Percentiles rank a stretch among this genome's conserved stretches.
Evolutionary conservation across 1,284 basidiomycete species (phyloP).

Genomic region (Megacollybia platyphylla): DNA sequence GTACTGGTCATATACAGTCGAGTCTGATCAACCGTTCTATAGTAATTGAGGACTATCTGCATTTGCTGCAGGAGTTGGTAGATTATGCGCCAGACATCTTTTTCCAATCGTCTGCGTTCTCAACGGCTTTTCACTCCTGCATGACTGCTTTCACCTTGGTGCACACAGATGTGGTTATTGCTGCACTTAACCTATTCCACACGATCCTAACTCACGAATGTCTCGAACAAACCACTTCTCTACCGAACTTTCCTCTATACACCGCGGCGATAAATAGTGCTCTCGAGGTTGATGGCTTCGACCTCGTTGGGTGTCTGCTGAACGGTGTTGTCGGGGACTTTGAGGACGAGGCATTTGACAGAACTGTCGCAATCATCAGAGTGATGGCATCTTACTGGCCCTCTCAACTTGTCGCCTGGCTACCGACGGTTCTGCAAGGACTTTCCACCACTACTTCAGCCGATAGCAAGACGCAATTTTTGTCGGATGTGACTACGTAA

Average conservation of each 20-base stretch:
- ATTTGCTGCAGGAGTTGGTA: slow-evolving; percentile 65
- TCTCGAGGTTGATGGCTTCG: slow-evolving; percentile 64
- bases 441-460: slow-evolving; percentile 54
- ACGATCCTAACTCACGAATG: slow-evolving; percentile 64
- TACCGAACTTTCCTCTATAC: slow-evolving; percentile 55
- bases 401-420: slow-evolving; percentile 57
- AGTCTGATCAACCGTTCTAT: slow-evolving; percentile 7
- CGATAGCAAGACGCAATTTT: slow-evolving; percentile 64
- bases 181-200: slow-evolving; percentile 73
- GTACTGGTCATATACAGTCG: slow-evolving; percentile 11
- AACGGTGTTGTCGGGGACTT: slow-evolving; percentile 78
- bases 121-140: slow-evolving; percentile 61
- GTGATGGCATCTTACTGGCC: slow-evolving; percentile 58
- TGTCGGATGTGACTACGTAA: slow-evolving; percentile 63
- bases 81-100: slow-evolving; percentile 65
- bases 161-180: slow-evolving; percentile 71
- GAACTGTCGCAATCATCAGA: slow-evolving; percentile 71
- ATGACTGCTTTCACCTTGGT: slow-evolving; percentile 72
- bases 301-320: slow-evolving; percentile 63
- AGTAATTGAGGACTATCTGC: slow-evolving; percentile 95
- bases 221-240: slow-evolving; percentile 28
- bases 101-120: slow-evolving; percentile 66
- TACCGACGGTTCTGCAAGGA: slow-evolving; percentile 59
- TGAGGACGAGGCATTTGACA: slow-evolving; percentile 73
- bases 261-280: slow-evolving; percentile 55